Evolutionary conservation across 306 rosid genomes (phyloP), one percentile per base, ranked within the genome.

Genomic region (Acacia confusa): DNA sequence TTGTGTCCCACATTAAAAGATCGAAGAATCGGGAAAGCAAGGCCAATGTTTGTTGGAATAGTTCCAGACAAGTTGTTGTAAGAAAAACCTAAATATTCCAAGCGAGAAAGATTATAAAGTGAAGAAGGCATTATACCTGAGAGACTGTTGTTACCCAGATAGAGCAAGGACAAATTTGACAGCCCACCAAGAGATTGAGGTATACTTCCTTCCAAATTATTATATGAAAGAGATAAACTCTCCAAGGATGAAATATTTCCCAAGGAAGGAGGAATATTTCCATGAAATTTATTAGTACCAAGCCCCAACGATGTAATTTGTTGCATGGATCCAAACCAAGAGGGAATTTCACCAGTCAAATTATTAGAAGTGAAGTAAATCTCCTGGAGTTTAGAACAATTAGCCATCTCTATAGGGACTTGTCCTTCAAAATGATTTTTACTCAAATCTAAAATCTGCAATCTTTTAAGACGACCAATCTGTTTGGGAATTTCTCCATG

Each of bases 81-180:
- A 0, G 0, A 2, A 0, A 84, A 8, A 4, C 4, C 24, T 52
- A 83, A 7, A 30, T 0, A 0, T 52, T 30, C 36, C 43, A 83
- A 65, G 19, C 67, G 45, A 4, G 86, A 83, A 65, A 83, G 80
- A 22, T 78, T 83, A 25, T 83, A 78, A n/a, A 83, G 80, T 24
- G 83, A 73, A 78, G 16, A 6, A 78, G 86, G 86, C 0, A 83
- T 38, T 30, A 14, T 12, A 24, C 77, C 77, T 0, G 76, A 78
- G 0, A 83, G n/a, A 11, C 0, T 30, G 34, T 83, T 83, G 2
- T 3, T 0, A 10, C 71, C 76, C 4, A 78, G 19, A 30, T 28
- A 9, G 32, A 83, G 27, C 17, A 0, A 3, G n/a, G 53, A 22
- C 45, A 83, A 43, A 73, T 78, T 73, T 53, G 80, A 74, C 32